These are phyloP conservation scores for Sabuloglossum arenarium DNA, from an alignment of 495 filamentous ascomycete species.

Conservation along the genomic window DNA sequence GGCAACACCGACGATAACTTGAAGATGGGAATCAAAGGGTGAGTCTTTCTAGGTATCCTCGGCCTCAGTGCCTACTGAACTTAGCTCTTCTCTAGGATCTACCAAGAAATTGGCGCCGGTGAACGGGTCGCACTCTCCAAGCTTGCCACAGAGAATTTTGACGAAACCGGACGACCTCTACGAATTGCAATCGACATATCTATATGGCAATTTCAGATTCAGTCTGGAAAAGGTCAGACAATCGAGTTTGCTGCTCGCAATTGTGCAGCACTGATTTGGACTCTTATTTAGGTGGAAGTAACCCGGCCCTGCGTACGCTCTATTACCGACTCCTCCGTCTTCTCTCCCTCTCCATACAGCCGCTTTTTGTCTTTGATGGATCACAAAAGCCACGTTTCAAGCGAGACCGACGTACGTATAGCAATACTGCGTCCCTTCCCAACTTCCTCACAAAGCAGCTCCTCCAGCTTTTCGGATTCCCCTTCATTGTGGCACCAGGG, in stretches of 20 bases:
- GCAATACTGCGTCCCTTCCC: constrained; percentile 22
- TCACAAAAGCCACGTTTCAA: constrained; percentile 81
- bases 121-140: constrained; percentile 66
- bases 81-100: constrained; percentile 35
- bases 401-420: constrained; percentile 28
- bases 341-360: constrained; percentile 57
- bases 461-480: constrained; percentile 68
- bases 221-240: constrained; percentile 44
- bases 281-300: constrained; percentile 42
- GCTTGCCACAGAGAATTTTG: constrained; percentile 54
- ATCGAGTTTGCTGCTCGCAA: not conserved
- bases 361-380: constrained; percentile 93
- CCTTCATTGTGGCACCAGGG: constrained; percentile 70
- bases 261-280: not conserved
- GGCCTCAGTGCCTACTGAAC: not conserved
- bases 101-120: constrained; percentile 68
- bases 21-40: not conserved
- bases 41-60: not conserved
- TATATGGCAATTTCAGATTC: constrained; percentile 94
- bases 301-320: constrained; percentile 78
- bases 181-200: constrained; percentile 86
- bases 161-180: constrained; percentile 47
- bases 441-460: constrained; percentile 42
- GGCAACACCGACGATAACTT: not conserved
- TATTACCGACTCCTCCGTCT: constrained; percentile 84